Percentiles rank a stretch among this genome's conserved stretches.
phyloP scores from a whole-genome alignment of 345 rosid species.

The Sisymbrium irio region DNA sequence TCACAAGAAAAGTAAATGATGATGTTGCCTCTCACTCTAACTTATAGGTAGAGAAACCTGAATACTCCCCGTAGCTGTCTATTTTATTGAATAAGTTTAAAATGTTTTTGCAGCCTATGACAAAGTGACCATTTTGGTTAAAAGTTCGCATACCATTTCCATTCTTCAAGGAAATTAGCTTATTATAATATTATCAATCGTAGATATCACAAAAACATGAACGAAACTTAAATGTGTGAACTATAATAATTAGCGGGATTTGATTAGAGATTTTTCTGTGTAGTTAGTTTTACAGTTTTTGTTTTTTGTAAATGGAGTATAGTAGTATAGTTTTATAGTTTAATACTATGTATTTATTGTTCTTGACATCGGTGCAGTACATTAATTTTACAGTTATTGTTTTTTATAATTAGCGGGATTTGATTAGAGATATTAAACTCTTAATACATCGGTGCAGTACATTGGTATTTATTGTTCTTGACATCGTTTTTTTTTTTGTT shows the following conservation, averaged over 20 bases:
- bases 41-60: not conserved
- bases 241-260: too few species aligned
- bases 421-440: too few species aligned
- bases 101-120: not conserved
- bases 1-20: not conserved
- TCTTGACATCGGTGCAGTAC: too few species aligned
- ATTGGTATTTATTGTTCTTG: not conserved
- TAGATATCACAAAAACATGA: not conserved
- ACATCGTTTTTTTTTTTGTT: not conserved
- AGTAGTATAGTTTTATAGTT: too few species aligned
- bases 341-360: too few species aligned
- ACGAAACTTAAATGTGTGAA: too few species aligned
- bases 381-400: too few species aligned
- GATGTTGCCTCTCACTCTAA: not conserved
- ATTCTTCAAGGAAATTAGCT: not conserved
- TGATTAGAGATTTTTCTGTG: too few species aligned
- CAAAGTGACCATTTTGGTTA: not conserved
- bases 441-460: not conserved
- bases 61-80: not conserved
- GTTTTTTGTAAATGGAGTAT: too few species aligned
- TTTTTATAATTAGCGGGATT: too few species aligned
- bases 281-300: too few species aligned
- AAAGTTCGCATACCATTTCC: not conserved
- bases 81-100: not conserved
- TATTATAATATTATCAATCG: too few species aligned